phyloP scores from a whole-genome alignment of 768 basidiomycete species.

The Mycena latifolia region DNA sequence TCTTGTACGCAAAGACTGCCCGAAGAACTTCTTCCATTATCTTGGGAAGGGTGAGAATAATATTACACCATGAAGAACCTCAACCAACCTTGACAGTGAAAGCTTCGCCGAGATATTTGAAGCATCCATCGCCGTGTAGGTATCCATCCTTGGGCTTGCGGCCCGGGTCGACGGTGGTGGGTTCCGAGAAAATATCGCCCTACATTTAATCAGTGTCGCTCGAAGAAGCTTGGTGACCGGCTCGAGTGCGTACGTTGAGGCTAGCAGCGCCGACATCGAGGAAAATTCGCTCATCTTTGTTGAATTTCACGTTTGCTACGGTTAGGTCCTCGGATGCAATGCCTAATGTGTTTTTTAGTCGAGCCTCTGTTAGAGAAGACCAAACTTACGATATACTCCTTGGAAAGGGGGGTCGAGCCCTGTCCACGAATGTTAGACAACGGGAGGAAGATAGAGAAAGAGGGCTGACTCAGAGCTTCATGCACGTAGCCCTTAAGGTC shows the following conservation, averaged over 20 bases:
- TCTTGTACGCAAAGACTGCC: conserved; percentile 68
- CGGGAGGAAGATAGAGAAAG: neutral
- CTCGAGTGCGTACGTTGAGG: conserved; percentile 67
- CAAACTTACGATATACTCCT: conserved; percentile 71
- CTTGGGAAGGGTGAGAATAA: conserved; percentile 36
- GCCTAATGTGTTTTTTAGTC: conserved; percentile 45
- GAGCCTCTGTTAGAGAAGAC: conserved; percentile 1
- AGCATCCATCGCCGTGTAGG: conserved; percentile 62
- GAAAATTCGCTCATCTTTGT: conserved; percentile 68
- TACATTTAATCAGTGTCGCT: conserved; percentile 38
- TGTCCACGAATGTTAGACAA: conserved; percentile 42
- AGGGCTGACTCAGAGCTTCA: conserved; percentile 69
- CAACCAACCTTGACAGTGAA: conserved; percentile 55
- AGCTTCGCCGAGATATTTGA: conserved; percentile 61
- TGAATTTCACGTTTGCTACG: conserved; percentile 56
- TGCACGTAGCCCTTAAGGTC: conserved; percentile 68
- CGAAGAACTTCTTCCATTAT: conserved; percentile 73
- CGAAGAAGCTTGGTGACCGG: neutral
- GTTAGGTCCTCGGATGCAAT: conserved; percentile 59
- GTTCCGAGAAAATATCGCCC: conserved; percentile 65
- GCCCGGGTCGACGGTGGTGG: conserved; percentile 56
- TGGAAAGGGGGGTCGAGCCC: conserved; percentile 81
- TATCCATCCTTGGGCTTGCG: conserved; percentile 59
- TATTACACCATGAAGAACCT: neutral
- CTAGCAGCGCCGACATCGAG: conserved; percentile 71